Conservation (phyloP, 306 rosid species). For the Cucurbita moschata region DNA sequence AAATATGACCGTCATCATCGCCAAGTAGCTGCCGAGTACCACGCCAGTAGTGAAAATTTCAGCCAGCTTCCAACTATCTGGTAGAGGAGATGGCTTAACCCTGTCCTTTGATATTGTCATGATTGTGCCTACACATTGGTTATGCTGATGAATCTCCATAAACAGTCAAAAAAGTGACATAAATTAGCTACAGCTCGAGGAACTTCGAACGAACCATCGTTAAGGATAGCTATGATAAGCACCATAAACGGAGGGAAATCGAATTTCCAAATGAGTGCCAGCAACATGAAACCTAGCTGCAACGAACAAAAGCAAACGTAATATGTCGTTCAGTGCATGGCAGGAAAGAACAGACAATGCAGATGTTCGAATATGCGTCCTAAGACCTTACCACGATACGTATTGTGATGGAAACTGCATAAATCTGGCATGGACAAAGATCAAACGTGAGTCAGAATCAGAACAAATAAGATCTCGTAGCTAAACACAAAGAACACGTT, state of each 20-base stretch:
- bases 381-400: constrained; percentile 72
- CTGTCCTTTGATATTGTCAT: constrained; percentile 98
- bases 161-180: not conserved
- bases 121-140: constrained; percentile 54
- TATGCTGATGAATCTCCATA: not conserved
- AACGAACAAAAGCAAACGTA: constrained; percentile 15
- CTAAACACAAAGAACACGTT: not conserved
- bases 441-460: not conserved
- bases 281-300: constrained; percentile 99
- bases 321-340: not conserved
- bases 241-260: constrained; percentile 99
- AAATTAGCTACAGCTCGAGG: not conserved
- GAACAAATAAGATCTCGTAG: not conserved
- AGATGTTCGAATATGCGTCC: not conserved
- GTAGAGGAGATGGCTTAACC: constrained; percentile 93
- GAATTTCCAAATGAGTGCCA: constrained; percentile 89
- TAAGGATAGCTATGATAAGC: constrained; percentile 88
- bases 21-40: constrained; percentile 89
- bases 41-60: constrained; percentile 96
- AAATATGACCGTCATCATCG: constrained; percentile 98
- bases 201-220: constrained; percentile 57
- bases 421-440: constrained; percentile 41
- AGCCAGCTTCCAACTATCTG: constrained; percentile 97
- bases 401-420: constrained; percentile 95
- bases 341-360: not conserved